A percentile compares a stretch with the other conserved stretches of the same genome.
phyloP scores from a whole-genome alignment of 2,329 filamentous ascomycete species.

The Orbilia ellipsospora region DNA sequence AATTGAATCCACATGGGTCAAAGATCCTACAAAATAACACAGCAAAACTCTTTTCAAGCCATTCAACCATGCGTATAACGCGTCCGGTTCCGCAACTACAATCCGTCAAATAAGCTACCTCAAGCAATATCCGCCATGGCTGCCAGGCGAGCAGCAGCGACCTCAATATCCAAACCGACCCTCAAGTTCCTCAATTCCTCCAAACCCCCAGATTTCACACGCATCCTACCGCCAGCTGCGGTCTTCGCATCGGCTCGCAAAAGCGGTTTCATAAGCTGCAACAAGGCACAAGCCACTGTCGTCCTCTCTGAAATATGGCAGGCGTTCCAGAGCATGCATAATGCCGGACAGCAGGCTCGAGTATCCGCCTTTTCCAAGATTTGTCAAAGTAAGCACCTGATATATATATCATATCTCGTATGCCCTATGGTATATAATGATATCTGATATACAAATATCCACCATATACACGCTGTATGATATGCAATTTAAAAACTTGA shows the following conservation, averaged over 20 bases:
- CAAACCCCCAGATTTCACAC: constrained; percentile 34
- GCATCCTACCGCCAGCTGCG: constrained; percentile 33
- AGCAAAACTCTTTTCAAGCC: no score
- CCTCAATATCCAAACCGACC: constrained; percentile 1
- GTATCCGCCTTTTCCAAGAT: constrained; percentile 15
- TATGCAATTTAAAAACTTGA: neutral
- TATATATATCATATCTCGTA: neutral
- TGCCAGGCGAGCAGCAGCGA: constrained; percentile 1
- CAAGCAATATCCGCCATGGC: constrained; percentile 6
- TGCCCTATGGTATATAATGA: no score
- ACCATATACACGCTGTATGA: neutral
- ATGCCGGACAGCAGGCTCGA: constrained; percentile 1
- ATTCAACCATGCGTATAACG: no score
- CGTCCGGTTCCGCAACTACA: no score
- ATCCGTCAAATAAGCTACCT: neutral
- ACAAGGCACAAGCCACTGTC: constrained; percentile 37
- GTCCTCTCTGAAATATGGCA: constrained; percentile 38
- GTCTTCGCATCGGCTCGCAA: constrained; percentile 39
- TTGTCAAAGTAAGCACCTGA: constrained; percentile 24
- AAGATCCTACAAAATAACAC: no score
- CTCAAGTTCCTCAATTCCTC: constrained; percentile 26
- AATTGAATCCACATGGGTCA: no score
- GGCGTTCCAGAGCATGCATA: constrained; percentile 15
- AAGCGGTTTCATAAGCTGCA: constrained; percentile 49
- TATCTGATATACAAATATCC: no score